Evolutionary conservation across 192 early-diverging fungal species (phyloP), one percentile per base, ranked within the genome.

Genomic region (Dispira simplex): DNA sequence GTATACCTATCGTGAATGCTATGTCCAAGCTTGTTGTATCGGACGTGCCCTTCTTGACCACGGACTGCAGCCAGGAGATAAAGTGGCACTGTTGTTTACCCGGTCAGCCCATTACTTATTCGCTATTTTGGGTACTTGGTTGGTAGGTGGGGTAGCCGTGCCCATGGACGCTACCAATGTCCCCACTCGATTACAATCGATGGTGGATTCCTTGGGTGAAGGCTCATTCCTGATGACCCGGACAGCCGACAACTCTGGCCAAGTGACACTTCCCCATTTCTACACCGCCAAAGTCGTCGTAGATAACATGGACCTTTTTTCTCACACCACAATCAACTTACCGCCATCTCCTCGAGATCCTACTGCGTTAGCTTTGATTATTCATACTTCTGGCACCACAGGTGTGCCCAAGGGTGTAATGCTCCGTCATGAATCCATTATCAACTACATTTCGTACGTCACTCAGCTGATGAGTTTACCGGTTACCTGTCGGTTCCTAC

Each of bases 331-430:
- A 10, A 0, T 1, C 11, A 10, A 9, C 2, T n/a, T 9, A 18
- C 56, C 18, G 10, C 9, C n/a, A 32, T 39, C 56, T 11, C 14
- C 26, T 8, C 3, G n/a, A 2, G 6, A 28, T 26, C 56, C 56
- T 0, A 12, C 44, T 43, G 59, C 44, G 8, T 45, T 39, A 20
- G 59, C 39, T 21, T 45, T 46, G 44, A 62, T 62, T 25, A 21
- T 62, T n/a, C 46, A 32, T n/a, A 62, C 59, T 18, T 62, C 59
- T 1, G 59, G 59, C 3, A 62, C 59, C 59, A 62, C 59, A 6
- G 59, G 59, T 25, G 44, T 20, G n/a, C 59, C 59, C 43, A 62
- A 62, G n/a, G 59, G 59, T 11, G 44, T 62, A 12, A 39, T 18
- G 18, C 44, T 62, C 4, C 28, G 43, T 4, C 59, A 62, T 16